Percentiles rank a stretch among this genome's conserved stretches.
These are phyloP conservation scores for Pelargonium fulgidum DNA, from an alignment of 441 rosid species.

Conservation along the genomic window DNA sequence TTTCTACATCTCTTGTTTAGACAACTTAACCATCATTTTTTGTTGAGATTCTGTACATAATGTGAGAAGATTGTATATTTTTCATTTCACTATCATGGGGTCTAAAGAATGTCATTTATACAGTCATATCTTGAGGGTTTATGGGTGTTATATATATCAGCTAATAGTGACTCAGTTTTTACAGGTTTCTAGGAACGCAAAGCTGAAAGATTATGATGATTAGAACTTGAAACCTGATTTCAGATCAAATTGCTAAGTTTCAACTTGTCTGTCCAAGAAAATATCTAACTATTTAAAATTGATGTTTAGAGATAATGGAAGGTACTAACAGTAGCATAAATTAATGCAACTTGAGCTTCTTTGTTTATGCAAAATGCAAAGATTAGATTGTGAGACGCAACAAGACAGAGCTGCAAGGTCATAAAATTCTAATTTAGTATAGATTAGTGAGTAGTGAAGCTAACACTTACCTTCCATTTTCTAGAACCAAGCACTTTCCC, in stretches of 20 bases:
- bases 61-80: too few species aligned
- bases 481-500: not conserved
- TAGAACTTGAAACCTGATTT: not conserved
- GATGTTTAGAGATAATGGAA: not conserved
- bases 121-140: too few species aligned
- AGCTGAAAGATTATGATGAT: too few species aligned
- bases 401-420: too few species aligned
- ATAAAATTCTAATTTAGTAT: too few species aligned
- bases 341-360: constrained; percentile 5
- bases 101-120: too few species aligned
- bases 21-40: not conserved
- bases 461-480: constrained; percentile 12
- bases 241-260: too few species aligned
- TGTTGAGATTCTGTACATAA: too few species aligned
- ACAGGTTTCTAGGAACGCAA: too few species aligned
- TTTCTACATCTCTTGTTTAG: constrained; percentile 37
- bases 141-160: too few species aligned
- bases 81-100: too few species aligned
- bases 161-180: too few species aligned
- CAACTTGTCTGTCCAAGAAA: not conserved
- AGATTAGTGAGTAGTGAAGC: not conserved
- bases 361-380: not conserved
- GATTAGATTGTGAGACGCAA: constrained; percentile 15
- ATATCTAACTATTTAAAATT: constrained; percentile 7
- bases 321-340: not conserved